A percentile compares a stretch with the other conserved stretches of the same genome.
These are phyloP conservation scores for Neospermospora avenae DNA, from an alignment of 2,329 filamentous ascomycete species.

Conservation along the genomic window DNA sequence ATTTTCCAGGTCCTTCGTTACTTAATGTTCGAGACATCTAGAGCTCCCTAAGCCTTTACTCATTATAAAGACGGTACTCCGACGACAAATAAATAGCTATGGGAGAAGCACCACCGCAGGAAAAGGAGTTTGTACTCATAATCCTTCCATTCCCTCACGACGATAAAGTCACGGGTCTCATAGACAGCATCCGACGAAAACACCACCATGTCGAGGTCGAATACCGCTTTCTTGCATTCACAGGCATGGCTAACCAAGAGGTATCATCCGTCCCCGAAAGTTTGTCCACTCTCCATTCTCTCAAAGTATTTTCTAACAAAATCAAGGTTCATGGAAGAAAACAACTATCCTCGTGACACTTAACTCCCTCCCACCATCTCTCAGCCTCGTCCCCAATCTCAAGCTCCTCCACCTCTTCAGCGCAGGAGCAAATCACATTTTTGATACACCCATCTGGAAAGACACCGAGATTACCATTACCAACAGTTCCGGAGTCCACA, in stretches of 20 bases:
- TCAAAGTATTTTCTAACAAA: background rate
- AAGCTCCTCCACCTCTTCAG: constrained; percentile 37
- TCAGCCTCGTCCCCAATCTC: constrained; percentile 31
- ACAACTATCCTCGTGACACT: constrained; percentile 37
- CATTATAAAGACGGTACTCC: background rate
- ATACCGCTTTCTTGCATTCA: constrained; percentile 36
- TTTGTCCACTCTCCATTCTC: background rate
- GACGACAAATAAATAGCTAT: constrained; percentile 34
- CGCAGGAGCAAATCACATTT: constrained; percentile 36
- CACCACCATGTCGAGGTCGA: constrained; percentile 46
- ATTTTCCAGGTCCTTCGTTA: background rate
- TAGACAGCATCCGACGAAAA: constrained; percentile 39
- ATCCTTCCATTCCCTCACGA: constrained; percentile 42
- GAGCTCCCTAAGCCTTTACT: background rate
- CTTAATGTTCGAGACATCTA: background rate
- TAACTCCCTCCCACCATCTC: constrained; percentile 27
- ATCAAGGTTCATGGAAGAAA: constrained; percentile 28
- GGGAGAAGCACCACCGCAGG: constrained; percentile 41
- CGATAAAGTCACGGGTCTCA: constrained; percentile 29
- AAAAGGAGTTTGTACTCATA: constrained; percentile 41
- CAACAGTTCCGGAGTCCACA: constrained; percentile 37
- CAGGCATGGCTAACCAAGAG: constrained; percentile 13
- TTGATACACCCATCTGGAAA: constrained; percentile 32
- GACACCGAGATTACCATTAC: constrained; percentile 36
- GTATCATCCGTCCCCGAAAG: constrained; percentile 20